Percentiles rank a stretch among this genome's conserved stretches.
Evolutionary conservation across 2,329 filamentous ascomycete genomes (phyloP).

Genomic region (Emmonsiellopsis sp.): DNA sequence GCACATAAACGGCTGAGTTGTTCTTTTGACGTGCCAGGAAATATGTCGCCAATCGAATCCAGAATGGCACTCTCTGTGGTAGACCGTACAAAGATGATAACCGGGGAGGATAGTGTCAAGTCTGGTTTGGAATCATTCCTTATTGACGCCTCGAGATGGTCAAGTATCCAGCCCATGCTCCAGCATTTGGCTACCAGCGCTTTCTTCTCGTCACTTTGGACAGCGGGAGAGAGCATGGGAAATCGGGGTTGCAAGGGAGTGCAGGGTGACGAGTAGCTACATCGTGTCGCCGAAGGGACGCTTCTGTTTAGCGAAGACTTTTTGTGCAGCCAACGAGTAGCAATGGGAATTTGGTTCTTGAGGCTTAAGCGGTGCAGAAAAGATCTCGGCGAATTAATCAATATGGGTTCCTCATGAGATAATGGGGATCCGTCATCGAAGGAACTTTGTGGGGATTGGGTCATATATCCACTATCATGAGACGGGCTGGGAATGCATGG

Average conservation of each 20-base stretch:
- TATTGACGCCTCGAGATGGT: conserved; percentile 29
- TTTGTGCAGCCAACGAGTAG: not conserved
- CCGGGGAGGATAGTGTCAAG: conserved; percentile 30
- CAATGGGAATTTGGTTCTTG: not conserved
- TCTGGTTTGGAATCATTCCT: conserved; percentile 27
- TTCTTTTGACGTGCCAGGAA: conserved; percentile 24
- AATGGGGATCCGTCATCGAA: not conserved
- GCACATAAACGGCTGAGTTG: conserved; percentile 30
- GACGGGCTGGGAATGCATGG: not conserved
- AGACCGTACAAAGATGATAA: conserved; percentile 29
- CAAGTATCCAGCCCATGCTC: conserved; percentile 32
- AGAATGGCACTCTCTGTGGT: conserved; percentile 28
- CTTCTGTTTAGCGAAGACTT: conserved; percentile 10
- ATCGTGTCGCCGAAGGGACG: conserved; percentile 9
- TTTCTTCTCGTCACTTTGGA: conserved; percentile 19
- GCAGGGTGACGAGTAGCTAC: not conserved
- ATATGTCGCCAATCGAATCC: conserved; percentile 28
- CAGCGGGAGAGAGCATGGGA: not conserved
- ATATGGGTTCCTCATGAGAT: not conserved
- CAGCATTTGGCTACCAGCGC: conserved; percentile 24
- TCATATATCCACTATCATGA: not conserved
- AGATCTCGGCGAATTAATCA: not conserved
- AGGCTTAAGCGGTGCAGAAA: not conserved
- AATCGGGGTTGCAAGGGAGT: not conserved
- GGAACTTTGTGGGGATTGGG: not conserved